Conservation (phyloP, 345 rosid species). For the Ceriops zippeliana region DNA sequence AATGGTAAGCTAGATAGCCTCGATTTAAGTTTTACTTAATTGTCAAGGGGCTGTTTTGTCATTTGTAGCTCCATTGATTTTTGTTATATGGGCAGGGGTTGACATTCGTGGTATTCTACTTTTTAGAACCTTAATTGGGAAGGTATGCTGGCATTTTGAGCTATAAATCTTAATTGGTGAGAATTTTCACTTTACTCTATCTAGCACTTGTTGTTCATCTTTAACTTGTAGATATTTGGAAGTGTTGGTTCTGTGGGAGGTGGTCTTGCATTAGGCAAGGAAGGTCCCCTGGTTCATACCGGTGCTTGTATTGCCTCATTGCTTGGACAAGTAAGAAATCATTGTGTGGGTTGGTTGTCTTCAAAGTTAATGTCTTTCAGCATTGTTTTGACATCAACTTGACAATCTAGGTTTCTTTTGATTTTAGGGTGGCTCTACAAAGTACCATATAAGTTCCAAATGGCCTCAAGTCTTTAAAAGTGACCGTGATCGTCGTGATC, state of each 20-base stretch:
- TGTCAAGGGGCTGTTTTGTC: constrained; percentile 3
- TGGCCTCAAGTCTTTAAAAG: constrained; percentile 92
- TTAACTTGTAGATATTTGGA: constrained; percentile 72
- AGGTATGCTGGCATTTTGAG: constrained; percentile 48
- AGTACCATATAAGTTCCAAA: constrained; percentile 80
- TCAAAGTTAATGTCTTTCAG: neutral
- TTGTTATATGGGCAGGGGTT: constrained; percentile 47
- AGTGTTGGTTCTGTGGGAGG: constrained; percentile 99
- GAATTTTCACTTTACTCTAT: neutral
- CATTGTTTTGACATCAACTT: constrained; percentile 1
- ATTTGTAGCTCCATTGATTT: constrained; percentile 5
- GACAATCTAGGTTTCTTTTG: constrained; percentile 8
- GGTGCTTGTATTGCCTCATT: constrained; percentile 99
- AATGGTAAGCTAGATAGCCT: constrained; percentile 51
- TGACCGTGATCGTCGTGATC: constrained; percentile 93
- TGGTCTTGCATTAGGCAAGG: constrained; percentile 96
- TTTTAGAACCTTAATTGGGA: constrained; percentile 93
- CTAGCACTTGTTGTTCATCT: constrained; percentile 5
- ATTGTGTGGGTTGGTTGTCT: neutral
- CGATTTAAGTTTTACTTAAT: neutral
- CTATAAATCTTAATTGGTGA: constrained; percentile 2
- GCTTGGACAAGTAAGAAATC: constrained; percentile 78
- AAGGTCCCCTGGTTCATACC: constrained; percentile 93
- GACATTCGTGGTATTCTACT: constrained; percentile 88
- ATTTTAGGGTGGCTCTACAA: constrained; percentile 86